phyloP scores from a whole-genome alignment of 306 rosid species.

The Lathyrus sativus region DNA sequence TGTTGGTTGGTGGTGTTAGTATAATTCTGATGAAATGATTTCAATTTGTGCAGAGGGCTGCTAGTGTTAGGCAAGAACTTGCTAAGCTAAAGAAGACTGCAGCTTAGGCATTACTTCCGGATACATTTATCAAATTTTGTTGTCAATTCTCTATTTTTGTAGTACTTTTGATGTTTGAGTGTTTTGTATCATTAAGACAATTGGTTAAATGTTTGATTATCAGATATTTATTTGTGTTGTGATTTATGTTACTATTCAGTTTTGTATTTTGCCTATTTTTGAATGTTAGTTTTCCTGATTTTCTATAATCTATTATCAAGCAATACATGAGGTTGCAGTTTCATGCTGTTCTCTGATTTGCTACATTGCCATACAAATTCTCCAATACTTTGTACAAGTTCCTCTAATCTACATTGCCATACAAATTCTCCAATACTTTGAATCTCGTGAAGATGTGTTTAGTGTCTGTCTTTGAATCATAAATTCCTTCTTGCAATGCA shows the following conservation, averaged over 20 bases:
- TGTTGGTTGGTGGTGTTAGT: not conserved
- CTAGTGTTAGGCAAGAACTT: conserved; percentile 80
- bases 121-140: conserved; percentile 46
- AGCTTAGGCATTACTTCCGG: conserved; percentile 37
- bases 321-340: not conserved
- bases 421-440: too few relatives aligned
- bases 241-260: conserved; percentile 9
- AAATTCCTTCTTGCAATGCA: too few relatives aligned
- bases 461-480: too few relatives aligned
- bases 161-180: conserved; percentile 26
- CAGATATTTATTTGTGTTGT: conserved; percentile 14
- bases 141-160: conserved; percentile 28
- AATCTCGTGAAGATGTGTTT: too few relatives aligned
- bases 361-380: too few relatives aligned
- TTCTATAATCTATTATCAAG: not conserved
- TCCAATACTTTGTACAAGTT: too few relatives aligned
- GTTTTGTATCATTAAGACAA: conserved; percentile 18
- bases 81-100: conserved; percentile 72
- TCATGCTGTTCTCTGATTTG: too few relatives aligned
- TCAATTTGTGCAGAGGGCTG: conserved; percentile 69
- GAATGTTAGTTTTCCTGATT: not conserved
- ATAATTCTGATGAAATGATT: not conserved
- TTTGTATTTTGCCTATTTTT: not conserved
- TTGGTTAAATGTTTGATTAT: not conserved
- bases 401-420: too few relatives aligned